Evolutionary conservation across 2,329 filamentous ascomycete species (phyloP), one percentile per base, ranked within the genome.

Genomic region (Epichloe hybrida): DNA sequence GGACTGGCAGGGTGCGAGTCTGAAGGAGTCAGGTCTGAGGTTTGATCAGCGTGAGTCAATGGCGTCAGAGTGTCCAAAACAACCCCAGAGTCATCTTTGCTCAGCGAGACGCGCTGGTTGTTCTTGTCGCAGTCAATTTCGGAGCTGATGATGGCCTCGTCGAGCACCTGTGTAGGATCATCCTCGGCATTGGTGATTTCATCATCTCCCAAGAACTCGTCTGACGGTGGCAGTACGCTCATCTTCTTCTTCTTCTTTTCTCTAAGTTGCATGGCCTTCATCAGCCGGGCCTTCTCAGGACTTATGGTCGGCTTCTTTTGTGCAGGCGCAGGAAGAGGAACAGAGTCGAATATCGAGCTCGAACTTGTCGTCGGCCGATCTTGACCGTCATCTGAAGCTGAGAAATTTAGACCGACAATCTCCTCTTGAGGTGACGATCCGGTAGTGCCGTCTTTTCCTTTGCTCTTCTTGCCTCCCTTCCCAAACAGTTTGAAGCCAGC

Each of bases 181-280:
- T 53, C 55, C 20, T 52, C 54, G 35, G 50, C 54, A 35, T 62
- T 39, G 34, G 12, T 54, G 53, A 17, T 50, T 43, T 37, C 55
- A 13, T 52, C 53, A 9, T 55, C 53, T 6, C 35, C 54, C 9
- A 13, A 40, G 17, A n/a, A 20, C n/a, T 21, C 31, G 27, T 42
- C 40, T 21, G 39, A 38, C 4, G 41, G 13, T n/a, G 51, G 45
- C 21, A 40, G 49, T 48, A 52, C 49, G 41, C 38, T 51, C 53
- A 51, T 34, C 66, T 69, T 71, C 63, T 71, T 81, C 65, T 88
- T 89, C 65, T 88, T 89, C 68, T 86, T 88, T 67, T 94, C 93
- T 49, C 91, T 79, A 58, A 96, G 68, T 66, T 96, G 86, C 69
- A 96, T 77, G 7, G 93, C 93, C 70, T 94, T 96, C 87, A 95